Conservation (phyloP, 2,329 filamentous ascomycete genomes). For the Diplodia intermedia region DNA sequence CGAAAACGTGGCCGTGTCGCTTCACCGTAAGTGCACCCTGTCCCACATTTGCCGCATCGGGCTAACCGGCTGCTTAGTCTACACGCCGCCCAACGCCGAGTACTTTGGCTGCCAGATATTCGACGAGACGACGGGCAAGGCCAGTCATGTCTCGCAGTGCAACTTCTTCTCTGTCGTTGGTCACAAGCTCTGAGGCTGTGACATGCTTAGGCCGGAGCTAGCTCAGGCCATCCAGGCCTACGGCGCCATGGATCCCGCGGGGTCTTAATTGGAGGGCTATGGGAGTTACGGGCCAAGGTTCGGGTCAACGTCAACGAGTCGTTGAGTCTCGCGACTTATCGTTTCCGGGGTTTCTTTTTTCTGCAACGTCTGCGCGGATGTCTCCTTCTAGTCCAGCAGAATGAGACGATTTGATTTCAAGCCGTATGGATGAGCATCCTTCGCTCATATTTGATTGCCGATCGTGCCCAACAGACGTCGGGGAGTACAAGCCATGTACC, state of each 20-base stretch:
- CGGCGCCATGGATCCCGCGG: conserved; percentile 5
- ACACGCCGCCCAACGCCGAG: conserved; percentile 88
- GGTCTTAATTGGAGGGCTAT: conserved; percentile 5
- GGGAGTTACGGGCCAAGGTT: conserved; percentile 18
- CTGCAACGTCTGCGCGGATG: conserved; percentile 4
- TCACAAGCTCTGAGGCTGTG: conserved; percentile 37
- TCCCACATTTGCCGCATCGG: conserved; percentile 1
- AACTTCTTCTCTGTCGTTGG: conserved; percentile 72
- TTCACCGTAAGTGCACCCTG: conserved; percentile 67
- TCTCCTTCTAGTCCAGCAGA: background rate
- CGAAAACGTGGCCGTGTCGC: conserved; percentile 77
- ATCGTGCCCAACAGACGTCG: background rate
- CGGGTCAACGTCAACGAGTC: conserved; percentile 16
- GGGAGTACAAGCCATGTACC: background rate
- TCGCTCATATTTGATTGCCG: background rate
- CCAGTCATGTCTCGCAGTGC: conserved; percentile 72
- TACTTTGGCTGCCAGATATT: conserved; percentile 83
- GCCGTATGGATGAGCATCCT: background rate
- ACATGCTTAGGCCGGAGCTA: background rate
- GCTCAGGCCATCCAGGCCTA: background rate
- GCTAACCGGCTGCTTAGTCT: conserved; percentile 58
- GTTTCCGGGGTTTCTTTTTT: conserved; percentile 14
- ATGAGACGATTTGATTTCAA: conserved; percentile 3
- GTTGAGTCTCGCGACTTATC: conserved; percentile 11
- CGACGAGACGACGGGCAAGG: conserved; percentile 75